phyloP scores from a whole-genome alignment of 176 grass and related monocot genomes.

The Pontederia crassipes region DNA sequence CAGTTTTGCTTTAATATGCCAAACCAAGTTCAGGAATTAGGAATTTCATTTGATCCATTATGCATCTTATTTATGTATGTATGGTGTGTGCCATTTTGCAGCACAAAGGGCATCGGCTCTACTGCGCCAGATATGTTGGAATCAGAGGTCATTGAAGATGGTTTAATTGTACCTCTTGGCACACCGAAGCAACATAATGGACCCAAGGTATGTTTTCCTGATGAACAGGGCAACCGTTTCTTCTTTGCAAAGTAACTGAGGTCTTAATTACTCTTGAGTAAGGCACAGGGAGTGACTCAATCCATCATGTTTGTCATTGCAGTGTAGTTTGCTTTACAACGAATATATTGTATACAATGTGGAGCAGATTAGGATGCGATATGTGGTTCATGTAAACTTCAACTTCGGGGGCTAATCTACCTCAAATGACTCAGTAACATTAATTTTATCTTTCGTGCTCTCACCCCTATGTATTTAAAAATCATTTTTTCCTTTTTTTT shows the following conservation, averaged over 20 bases:
- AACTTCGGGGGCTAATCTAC: constrained; percentile 36
- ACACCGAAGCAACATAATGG: constrained; percentile 45
- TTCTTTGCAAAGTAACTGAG: not conserved
- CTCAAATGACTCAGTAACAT: not conserved
- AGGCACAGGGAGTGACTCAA: not conserved
- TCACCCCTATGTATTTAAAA: no score
- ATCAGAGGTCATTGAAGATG: constrained; percentile 45
- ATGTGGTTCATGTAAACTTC: constrained; percentile 63
- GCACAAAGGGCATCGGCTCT: constrained; percentile 74
- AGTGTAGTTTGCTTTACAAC: constrained; percentile 86
- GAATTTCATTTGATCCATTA: not conserved
- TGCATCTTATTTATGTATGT: not conserved
- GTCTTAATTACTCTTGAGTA: not conserved
- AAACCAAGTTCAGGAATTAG: no score
- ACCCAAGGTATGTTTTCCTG: constrained; percentile 1
- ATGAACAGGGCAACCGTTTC: not conserved
- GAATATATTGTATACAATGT: constrained; percentile 89
- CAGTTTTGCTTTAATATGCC: no score
- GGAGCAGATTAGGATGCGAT: constrained; percentile 89
- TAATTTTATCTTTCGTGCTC: no score
- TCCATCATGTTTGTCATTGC: constrained; percentile 20
- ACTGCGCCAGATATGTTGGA: constrained; percentile 40
- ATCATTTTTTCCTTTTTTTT: no score
- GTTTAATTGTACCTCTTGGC: constrained; percentile 61
- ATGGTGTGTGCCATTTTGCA: constrained; percentile 26